Evolutionary conservation across 1,284 basidiomycete genomes (phyloP).

Genomic region (Sporisorium iseilematis-ciliati): DNA sequence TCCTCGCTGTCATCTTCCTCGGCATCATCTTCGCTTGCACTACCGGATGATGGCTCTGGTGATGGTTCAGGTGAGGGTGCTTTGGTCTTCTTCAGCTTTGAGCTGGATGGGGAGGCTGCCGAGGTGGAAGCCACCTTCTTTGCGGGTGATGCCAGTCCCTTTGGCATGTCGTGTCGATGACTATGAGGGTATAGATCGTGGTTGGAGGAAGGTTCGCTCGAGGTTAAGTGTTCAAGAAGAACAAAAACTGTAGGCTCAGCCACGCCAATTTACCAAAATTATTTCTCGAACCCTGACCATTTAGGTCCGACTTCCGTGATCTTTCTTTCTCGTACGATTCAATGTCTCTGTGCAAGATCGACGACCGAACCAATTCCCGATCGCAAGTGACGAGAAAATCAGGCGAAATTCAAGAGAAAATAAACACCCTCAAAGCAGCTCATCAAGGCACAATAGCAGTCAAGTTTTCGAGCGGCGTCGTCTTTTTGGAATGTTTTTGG

Average conservation of each 20-base stretch:
- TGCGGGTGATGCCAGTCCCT: constrained; percentile 17
- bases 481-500: not conserved
- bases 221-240: not conserved
- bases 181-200: not conserved
- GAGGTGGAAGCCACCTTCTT: constrained; percentile 21
- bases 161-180: constrained; percentile 18
- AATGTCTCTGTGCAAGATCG: not conserved
- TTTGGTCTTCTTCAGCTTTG: constrained; percentile 21
- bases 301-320: constrained; percentile 11
- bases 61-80: constrained; percentile 17
- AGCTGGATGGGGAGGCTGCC: constrained; percentile 8
- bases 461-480: too few species aligned
- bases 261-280: constrained; percentile 3
- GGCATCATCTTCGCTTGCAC: constrained; percentile 14
- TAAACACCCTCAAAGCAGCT: not conserved
- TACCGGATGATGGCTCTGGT: constrained; percentile 1
- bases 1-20: constrained; percentile 18
- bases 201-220: not conserved
- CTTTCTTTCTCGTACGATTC: not conserved
- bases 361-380: constrained; percentile 13
- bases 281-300: constrained; percentile 15
- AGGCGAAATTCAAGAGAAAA: not conserved
- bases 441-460: not conserved
- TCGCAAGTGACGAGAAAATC: not conserved
- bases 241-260: not conserved